Evolutionary conservation across 345 rosid genomes (phyloP), one percentile per base, ranked within the genome.

Genomic region (Murraya koenigii): DNA sequence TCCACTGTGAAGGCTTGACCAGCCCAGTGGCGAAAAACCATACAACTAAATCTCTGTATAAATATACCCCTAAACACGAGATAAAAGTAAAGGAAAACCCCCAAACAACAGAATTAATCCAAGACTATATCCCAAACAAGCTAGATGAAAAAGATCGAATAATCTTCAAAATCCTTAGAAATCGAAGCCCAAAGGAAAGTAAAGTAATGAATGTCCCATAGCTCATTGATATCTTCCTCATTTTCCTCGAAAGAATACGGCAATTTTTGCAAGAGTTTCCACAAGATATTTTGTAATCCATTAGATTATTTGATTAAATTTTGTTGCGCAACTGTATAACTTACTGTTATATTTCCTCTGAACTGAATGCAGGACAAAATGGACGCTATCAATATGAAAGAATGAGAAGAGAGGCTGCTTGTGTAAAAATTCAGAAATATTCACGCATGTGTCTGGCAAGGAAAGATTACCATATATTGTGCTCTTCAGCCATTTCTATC

Each of bases 351-450:
- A 22, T n/a, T 30, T 76, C 81, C 80, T 67, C 69, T 49, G 55
- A 78, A 71, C 62, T 73, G 65, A 78, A 66, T 83, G 63, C 84
- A 96, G 99, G 97, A 78, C 83, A 88, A 82, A 77, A 84, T 77
- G 93, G 93, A 76, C 85, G 92, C 30, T 32, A 63, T 78, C 83
- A 59, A 69, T 93, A 86, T 73, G 95, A 86, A 85, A 74, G 61
- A 78, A 82, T 85, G 91, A 87, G 91, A 75, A 91, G 92, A 85
- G 89, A 91, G 86, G 88, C 86, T 82, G 98, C 98, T 85, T 85
- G 86, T 80, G 63, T 90, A 76, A 89, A 72, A 68, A 89, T 94
- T 69, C 99, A 94, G 81, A 94, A 82, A 83, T 81, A 84, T 79
- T 76, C 86, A 35, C 90, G 96, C 74, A 88, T 85, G 85, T 84